These are phyloP conservation scores for Phytophthora sansomeana DNA, from an alignment of 352 stramenopile species.

Conservation along the genomic window DNA sequence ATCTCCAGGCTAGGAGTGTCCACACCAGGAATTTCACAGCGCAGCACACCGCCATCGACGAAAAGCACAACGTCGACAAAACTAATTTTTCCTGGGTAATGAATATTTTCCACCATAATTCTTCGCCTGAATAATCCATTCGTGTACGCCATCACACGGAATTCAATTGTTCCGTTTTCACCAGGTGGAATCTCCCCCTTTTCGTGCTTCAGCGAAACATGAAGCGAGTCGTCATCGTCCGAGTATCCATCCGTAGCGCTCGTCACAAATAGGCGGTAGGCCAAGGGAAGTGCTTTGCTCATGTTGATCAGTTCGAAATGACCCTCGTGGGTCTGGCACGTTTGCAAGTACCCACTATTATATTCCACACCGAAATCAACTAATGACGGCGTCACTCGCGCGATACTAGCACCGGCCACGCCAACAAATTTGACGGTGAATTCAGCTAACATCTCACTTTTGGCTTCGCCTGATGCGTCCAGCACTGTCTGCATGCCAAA, in stretches of 20 bases:
- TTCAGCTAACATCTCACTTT: conserved; percentile 80
- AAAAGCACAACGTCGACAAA: conserved; percentile 84
- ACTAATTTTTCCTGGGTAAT: conserved; percentile 84
- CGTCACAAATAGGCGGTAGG: conserved; percentile 80
- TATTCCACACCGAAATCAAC: conserved; percentile 87
- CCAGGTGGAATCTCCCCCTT: conserved; percentile 77
- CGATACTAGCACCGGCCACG: conserved; percentile 81
- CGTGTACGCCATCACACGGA: conserved; percentile 70
- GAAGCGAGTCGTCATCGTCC: conserved; percentile 77
- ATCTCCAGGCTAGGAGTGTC: background rate
- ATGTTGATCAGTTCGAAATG: conserved; percentile 83
- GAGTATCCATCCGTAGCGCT: conserved; percentile 73
- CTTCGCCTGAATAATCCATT: conserved; percentile 82
- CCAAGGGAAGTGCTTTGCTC: conserved; percentile 79
- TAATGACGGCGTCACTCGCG: conserved; percentile 61
- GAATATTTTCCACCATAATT: conserved; percentile 86
- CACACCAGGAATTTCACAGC: conserved; percentile 42
- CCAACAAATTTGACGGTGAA: conserved; percentile 92
- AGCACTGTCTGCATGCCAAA: conserved; percentile 47
- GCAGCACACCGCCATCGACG: conserved; percentile 76
- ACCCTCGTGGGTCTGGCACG: conserved; percentile 65
- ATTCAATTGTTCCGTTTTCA: conserved; percentile 62
- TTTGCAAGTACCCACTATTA: conserved; percentile 54
- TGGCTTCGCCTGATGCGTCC: conserved; percentile 47
- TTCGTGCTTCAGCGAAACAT: conserved; percentile 72